phyloP scores from a whole-genome alignment of 352 stramenopile genomes.

The Pythium phragmitis region DNA sequence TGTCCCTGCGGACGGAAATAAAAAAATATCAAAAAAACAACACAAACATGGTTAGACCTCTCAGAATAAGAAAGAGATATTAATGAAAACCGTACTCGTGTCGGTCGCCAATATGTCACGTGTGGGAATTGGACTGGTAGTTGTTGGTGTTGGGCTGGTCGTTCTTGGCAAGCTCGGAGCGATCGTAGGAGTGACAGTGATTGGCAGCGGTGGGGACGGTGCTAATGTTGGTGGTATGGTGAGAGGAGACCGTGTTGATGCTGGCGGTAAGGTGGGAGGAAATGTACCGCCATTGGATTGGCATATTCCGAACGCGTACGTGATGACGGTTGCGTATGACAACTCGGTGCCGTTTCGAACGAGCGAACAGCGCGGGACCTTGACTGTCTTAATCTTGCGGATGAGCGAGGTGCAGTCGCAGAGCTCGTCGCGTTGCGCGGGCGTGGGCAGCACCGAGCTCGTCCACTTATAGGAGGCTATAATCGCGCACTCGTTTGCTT shows the following conservation, averaged over 20 bases:
- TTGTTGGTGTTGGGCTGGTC: neutral
- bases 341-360: neutral
- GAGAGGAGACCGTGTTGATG: neutral
- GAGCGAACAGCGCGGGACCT: neutral
- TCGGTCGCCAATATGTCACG: neutral
- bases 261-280: neutral
- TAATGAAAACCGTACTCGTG: neutral
- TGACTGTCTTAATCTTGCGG: neutral
- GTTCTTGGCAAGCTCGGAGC: too few relatives aligned
- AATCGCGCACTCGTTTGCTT: conserved; percentile 6
- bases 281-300: neutral
- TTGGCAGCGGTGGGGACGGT: too few relatives aligned
- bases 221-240: neutral
- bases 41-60: neutral
- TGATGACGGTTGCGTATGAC: conserved; percentile 1
- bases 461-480: conserved; percentile 10
- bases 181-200: too few relatives aligned
- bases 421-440: neutral
- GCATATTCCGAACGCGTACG: conserved; percentile 15
- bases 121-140: too few relatives aligned
- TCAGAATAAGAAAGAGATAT: neutral
- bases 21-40: neutral
- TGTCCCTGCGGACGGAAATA: neutral
- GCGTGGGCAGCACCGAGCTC: neutral
- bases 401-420: neutral